Percentiles rank a stretch among this genome's conserved stretches.
These are phyloP conservation scores for Fusarium gaditjirri DNA, from an alignment of 2,329 filamentous ascomycete genomes.

Conservation along the genomic window DNA sequence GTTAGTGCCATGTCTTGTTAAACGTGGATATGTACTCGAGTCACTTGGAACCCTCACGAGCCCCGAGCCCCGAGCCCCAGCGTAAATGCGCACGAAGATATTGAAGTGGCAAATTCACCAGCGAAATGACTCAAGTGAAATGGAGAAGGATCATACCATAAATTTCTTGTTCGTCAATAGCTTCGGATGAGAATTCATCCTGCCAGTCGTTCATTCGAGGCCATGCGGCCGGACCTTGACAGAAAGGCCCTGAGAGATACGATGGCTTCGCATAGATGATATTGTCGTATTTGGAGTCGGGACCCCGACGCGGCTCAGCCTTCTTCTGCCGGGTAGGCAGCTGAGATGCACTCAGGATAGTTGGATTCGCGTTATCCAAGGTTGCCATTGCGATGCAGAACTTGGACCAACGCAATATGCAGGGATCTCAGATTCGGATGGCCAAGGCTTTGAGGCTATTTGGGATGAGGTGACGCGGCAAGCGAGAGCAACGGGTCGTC, in stretches of 20 bases:
- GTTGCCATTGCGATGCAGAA: conserved; percentile 40
- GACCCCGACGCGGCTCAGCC: conserved; percentile 57
- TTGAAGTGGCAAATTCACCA: conserved; percentile 15
- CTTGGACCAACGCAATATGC: conserved; percentile 10
- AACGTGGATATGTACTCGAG: neutral
- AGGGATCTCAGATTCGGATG: conserved; percentile 22
- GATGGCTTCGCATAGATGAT: conserved; percentile 59
- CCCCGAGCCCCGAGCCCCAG: neutral
- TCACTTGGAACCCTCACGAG: neutral
- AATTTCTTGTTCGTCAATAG: conserved; percentile 96
- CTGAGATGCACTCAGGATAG: conserved; percentile 87
- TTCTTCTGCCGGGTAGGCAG: conserved; percentile 79
- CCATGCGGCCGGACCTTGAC: conserved; percentile 50
- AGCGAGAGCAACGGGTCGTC: conserved; percentile 2
- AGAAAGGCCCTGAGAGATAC: conserved; percentile 54
- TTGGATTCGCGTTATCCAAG: conserved; percentile 87
- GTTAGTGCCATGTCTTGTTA: conserved; percentile 27
- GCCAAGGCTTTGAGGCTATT: conserved; percentile 25
- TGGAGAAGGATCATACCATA: conserved; percentile 71
- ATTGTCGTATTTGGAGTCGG: conserved; percentile 59
- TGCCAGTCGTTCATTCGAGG: conserved; percentile 54
- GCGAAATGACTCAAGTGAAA: conserved; percentile 8
- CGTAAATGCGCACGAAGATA: neutral
- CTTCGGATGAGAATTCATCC: conserved; percentile 75
- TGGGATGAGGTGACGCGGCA: conserved; percentile 10